Percentiles rank a stretch among this genome's conserved stretches.
Evolutionary conservation across 192 early-diverging fungal genomes (phyloP).

Genomic region (Allomyces macrogynus): DNA sequence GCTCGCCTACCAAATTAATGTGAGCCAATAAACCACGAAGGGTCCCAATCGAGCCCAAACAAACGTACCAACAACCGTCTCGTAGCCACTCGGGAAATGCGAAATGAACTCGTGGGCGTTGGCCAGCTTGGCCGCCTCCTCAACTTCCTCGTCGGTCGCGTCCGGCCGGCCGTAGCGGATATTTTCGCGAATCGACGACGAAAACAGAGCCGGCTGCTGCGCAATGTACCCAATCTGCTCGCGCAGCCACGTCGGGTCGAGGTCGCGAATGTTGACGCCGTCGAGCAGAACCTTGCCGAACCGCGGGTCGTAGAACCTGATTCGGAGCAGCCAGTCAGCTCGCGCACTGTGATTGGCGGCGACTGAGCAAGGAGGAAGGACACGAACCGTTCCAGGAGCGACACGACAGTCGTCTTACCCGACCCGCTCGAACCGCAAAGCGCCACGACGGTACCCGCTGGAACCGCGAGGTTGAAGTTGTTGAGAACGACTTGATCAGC

Average conservation of each 20-base stretch:
- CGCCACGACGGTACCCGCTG: constrained; percentile 27
- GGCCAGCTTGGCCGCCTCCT: constrained; percentile 45
- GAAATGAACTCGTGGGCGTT: constrained; percentile 49
- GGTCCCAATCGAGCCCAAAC: not conserved
- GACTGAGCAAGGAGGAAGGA: not conserved
- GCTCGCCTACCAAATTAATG: constrained; percentile 13
- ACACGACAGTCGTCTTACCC: constrained; percentile 43
- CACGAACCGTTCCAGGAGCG: constrained; percentile 28
- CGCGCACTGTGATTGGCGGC: too few relatives aligned
- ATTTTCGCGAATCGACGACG: constrained; percentile 51
- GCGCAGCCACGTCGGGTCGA: constrained; percentile 36
- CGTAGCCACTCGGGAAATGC: constrained; percentile 27
- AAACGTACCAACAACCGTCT: constrained; percentile 20
- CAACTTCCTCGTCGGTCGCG: constrained; percentile 43
- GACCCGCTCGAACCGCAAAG: constrained; percentile 36
- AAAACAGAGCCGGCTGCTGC: constrained; percentile 58
- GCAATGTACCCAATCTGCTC: constrained; percentile 40
- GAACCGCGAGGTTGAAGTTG: constrained; percentile 26
- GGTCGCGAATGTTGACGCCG: constrained; percentile 28
- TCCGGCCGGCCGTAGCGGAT: constrained; percentile 35
- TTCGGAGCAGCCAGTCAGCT: too few relatives aligned
- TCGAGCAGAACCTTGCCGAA: constrained; percentile 33
- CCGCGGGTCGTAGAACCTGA: constrained; percentile 41
- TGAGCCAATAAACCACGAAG: constrained; percentile 1
- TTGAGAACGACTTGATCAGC: constrained; percentile 28